phyloP scores from a whole-genome alignment of 805 yeast genomes.

The Jamesozyma piceae region DNA sequence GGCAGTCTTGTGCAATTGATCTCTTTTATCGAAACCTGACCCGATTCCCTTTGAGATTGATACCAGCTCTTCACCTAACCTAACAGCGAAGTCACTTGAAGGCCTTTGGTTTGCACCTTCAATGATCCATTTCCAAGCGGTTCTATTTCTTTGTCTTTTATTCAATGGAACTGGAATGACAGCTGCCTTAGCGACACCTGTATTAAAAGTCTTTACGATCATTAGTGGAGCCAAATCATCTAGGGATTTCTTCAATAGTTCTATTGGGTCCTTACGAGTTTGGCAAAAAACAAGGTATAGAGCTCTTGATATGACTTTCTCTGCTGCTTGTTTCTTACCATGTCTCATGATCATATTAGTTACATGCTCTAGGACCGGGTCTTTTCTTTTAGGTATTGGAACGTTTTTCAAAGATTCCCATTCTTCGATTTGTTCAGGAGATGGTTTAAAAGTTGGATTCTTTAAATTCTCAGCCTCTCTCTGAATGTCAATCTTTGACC shows the following conservation, averaged over 20 bases:
- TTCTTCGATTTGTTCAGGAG: constrained; percentile 55
- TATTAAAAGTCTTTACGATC: constrained; percentile 63
- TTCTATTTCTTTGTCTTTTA: constrained; percentile 73
- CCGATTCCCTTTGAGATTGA: constrained; percentile 70
- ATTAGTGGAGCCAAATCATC: constrained; percentile 82
- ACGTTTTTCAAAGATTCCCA: constrained; percentile 39
- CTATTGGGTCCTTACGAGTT: constrained; percentile 71
- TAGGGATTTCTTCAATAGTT: constrained; percentile 59
- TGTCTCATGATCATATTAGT: constrained; percentile 85
- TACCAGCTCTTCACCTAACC: constrained; percentile 83
- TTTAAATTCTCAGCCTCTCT: constrained; percentile 17
- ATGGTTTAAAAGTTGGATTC: constrained; percentile 41
- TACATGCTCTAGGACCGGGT: constrained; percentile 67
- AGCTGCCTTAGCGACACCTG: constrained; percentile 77
- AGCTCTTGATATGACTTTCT: constrained; percentile 62
- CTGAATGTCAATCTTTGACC: constrained; percentile 28
- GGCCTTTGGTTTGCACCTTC: constrained; percentile 76
- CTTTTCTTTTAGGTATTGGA: constrained; percentile 52
- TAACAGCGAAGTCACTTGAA: constrained; percentile 72
- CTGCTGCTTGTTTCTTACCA: constrained; percentile 79
- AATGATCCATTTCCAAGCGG: constrained; percentile 84
- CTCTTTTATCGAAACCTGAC: constrained; percentile 74
- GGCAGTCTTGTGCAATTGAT: constrained; percentile 76
- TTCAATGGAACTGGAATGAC: constrained; percentile 77
- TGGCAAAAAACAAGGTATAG: constrained; percentile 55